A percentile compares a stretch with the other conserved stretches of the same genome.
Conservation (phyloP, 1,139 yeast species). For the Saccharomyces pastorianus region DNA sequence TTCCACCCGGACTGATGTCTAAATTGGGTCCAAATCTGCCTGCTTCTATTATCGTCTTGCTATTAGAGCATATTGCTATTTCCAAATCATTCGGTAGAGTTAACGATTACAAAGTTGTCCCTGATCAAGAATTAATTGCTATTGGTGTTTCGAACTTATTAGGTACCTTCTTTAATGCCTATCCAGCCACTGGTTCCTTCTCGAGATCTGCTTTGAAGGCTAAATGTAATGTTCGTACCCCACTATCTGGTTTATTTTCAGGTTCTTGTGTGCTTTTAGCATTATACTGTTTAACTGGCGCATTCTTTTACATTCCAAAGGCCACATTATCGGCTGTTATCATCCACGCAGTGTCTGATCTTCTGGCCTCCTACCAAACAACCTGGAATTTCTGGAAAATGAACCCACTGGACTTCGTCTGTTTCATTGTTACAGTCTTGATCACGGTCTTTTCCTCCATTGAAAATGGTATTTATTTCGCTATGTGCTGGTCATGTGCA, state of each 20-base stretch:
- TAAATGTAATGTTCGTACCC: conserved; percentile 93
- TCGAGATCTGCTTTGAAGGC: conserved; percentile 91
- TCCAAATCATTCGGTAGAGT: conserved; percentile 89
- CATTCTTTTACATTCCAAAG: conserved; percentile 85
- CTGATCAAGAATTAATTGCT: conserved; percentile 91
- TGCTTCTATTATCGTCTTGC: conserved; percentile 48
- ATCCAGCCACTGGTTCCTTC: conserved; percentile 95
- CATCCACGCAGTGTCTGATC: conserved; percentile 88
- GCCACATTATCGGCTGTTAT: conserved; percentile 82
- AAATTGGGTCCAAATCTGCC: too few species aligned
- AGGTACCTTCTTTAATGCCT: conserved; percentile 87
- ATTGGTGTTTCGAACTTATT: conserved; percentile 86
- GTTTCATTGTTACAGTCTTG: conserved; percentile 68
- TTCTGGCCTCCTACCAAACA: conserved; percentile 63
- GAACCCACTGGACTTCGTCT: conserved; percentile 67
- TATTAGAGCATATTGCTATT: conserved; percentile 88
- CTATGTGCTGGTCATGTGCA: conserved; percentile 65
- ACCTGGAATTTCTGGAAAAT: conserved; percentile 71
- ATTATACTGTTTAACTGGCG: conserved; percentile 69
- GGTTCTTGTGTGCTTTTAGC: conserved; percentile 86
- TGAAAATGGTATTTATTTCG: conserved; percentile 86
- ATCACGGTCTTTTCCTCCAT: conserved; percentile 75
- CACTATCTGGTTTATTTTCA: conserved; percentile 84
- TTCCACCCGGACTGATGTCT: conserved; percentile 18
- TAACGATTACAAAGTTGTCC: conserved; percentile 82